Base-by-base conservation (phyloP, 1,139 yeast genomes). In the Blastobotrys malaysiensis region DNA sequence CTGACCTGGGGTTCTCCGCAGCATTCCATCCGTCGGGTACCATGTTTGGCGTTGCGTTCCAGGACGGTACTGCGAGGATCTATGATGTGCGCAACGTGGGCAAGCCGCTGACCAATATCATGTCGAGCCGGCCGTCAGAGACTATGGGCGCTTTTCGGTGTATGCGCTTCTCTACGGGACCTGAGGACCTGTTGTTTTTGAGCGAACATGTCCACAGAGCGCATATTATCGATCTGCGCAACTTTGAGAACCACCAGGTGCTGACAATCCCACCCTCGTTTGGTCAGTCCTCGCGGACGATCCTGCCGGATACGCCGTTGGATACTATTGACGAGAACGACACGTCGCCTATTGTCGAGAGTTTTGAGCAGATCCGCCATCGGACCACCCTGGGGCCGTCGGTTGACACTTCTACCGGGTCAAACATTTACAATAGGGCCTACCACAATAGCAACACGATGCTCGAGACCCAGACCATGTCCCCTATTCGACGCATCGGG, bases 171-270 rank as follows among this genome's bases (percentile, higher is more conserved):
- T 79, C 91, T 13, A 77, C 81, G 49, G 86, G 87, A 13, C 76
- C 85, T 22, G 90, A 85, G 63, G 96, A 90, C 68, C 70, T 89
- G 57, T 73, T 90, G 61, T 81, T 87, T 53, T 75, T 90, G 1
- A 80, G 88, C 53, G 97, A 90, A 67, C 96, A 90, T 64, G 87
- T 83, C 56, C 95, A 95, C 0, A 74, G 96, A 54, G 88, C 90
- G 2, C 97, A 90, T 70, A 74, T 89, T 52, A 75, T 90, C 22
- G 97, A 90, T 68, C 77, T 89, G 48, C 77, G 96, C 56, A 81
- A 84, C 63, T 79, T 83, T 63, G 74, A 77, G 59, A 82, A 84
- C 62, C 96, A 88, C 65, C 95, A 88, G 66, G 89, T 90, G 39
- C 76, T 89, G 19, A 77, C 85, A 57, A 65, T 81, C 7, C 85